Conservation (phyloP, 208 protist species). For the Leishmania tarentolae region DNA sequence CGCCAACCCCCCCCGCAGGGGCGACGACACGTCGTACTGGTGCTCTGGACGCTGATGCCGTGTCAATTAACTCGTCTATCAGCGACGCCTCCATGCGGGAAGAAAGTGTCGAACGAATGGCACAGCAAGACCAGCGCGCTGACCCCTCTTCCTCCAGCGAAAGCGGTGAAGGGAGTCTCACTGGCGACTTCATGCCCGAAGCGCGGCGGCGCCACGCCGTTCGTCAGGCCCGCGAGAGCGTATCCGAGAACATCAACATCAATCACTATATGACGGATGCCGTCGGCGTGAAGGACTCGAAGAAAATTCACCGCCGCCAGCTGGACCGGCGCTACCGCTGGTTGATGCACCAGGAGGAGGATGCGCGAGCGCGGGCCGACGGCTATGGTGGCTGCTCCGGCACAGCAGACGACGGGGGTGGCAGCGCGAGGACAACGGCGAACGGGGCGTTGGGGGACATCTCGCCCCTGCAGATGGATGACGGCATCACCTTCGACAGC, state of each 20-base stretch:
- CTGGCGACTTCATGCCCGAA: slow-evolving; percentile 30
- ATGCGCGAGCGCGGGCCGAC: slow-evolving; percentile 7
- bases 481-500: slow-evolving; percentile 67
- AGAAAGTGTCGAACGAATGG: slow-evolving; percentile 41
- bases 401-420: neutral
- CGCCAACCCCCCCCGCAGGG: neutral
- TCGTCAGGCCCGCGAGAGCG: slow-evolving; percentile 60
- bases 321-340: slow-evolving; percentile 45
- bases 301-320: slow-evolving; percentile 13
- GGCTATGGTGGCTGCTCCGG: slow-evolving; percentile 6
- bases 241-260: slow-evolving; percentile 56
- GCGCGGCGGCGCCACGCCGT: slow-evolving; percentile 32
- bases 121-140: slow-evolving; percentile 28
- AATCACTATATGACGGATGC: slow-evolving; percentile 70
- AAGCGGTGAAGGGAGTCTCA: slow-evolving; percentile 19
- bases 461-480: slow-evolving; percentile 63
- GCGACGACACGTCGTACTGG: neutral
- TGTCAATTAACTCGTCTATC: slow-evolving; percentile 66
- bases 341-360: slow-evolving; percentile 33
- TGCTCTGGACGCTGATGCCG: slow-evolving; percentile 17
- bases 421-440: slow-evolving; percentile 12
- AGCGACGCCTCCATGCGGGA: slow-evolving; percentile 65
- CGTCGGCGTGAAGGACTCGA: slow-evolving; percentile 32
- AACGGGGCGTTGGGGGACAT: slow-evolving; percentile 63
- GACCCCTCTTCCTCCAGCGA: slow-evolving; percentile 21